A percentile compares a stretch with the other conserved stretches of the same genome.
These are phyloP conservation scores for Colletotrichum phormii DNA, from an alignment of 2,329 filamentous ascomycete species.

Conservation along the genomic window DNA sequence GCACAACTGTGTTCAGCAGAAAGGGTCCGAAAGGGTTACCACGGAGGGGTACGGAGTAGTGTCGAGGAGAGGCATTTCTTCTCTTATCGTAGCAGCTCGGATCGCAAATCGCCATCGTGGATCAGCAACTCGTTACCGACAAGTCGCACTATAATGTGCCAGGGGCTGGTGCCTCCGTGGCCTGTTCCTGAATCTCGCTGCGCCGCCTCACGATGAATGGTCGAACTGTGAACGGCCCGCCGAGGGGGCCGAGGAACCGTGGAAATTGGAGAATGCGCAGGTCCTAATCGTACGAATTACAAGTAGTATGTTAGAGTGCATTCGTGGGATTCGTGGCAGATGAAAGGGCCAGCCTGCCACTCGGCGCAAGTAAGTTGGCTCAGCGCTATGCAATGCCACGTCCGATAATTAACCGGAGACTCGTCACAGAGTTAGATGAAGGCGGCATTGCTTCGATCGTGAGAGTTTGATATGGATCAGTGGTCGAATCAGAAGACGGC, in stretches of 20 bases:
- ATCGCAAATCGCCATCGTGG: constrained; percentile 25
- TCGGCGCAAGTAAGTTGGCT: not conserved
- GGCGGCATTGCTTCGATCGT: constrained; percentile 7
- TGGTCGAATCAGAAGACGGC: constrained; percentile 20
- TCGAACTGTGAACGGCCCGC: constrained; percentile 8
- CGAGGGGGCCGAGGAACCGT: constrained; percentile 20
- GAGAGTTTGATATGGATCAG: not conserved
- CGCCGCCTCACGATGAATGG: constrained; percentile 23
- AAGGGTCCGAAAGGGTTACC: constrained; percentile 9
- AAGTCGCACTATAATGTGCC: constrained; percentile 1
- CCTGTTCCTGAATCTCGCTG: constrained; percentile 33
- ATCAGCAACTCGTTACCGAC: constrained; percentile 23
- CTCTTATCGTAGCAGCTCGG: constrained; percentile 21
- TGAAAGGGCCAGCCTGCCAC: constrained; percentile 9
- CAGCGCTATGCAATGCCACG: constrained; percentile 12
- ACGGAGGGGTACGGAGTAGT: not conserved
- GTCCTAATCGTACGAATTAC: not conserved
- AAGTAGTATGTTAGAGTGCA: not conserved
- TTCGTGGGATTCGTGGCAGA: not conserved
- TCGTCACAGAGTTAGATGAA: constrained; percentile 21
- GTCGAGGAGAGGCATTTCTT: constrained; percentile 23
- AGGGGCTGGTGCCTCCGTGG: constrained; percentile 20
- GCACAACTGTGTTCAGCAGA: not conserved
- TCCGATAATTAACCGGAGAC: constrained; percentile 16
- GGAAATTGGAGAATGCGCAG: not conserved